Conservation (phyloP, 306 rosid genomes). For the Luffa aegyptiaca region DNA sequence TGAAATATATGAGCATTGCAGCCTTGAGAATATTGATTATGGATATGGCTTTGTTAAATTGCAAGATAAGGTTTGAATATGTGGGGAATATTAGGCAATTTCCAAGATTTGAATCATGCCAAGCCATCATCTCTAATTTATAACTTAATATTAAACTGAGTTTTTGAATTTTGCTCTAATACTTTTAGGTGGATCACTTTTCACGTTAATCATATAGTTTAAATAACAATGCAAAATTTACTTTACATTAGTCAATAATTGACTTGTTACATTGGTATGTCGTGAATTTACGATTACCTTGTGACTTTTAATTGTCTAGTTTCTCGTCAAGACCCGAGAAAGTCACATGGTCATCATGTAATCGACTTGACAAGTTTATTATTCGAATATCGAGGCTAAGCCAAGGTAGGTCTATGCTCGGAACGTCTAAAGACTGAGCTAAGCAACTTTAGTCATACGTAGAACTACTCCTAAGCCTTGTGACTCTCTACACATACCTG, state of each 20-base stretch:
- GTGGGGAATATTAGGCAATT: constrained; percentile 4
- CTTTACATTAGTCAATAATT: neutral
- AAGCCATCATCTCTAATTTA: neutral
- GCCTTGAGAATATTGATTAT: neutral
- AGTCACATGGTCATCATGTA: neutral
- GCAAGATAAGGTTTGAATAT: neutral
- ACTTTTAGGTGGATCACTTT: neutral
- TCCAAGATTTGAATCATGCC: neutral
- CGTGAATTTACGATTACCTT: too few relatives aligned
- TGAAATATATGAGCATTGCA: neutral
- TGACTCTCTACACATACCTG: neutral
- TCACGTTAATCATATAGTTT: neutral
- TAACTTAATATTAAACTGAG: neutral
- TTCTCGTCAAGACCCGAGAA: neutral
- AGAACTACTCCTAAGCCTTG: too few relatives aligned
- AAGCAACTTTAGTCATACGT: neutral
- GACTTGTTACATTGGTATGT: neutral
- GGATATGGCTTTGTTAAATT: neutral
- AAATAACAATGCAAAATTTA: neutral
- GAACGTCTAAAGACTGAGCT: neutral
- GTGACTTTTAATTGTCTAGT: too few relatives aligned
- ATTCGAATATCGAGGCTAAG: neutral
- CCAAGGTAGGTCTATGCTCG: too few relatives aligned
- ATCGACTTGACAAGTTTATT: neutral
- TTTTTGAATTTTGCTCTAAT: neutral